Base-by-base conservation (phyloP, 2,329 filamentous ascomycete genomes). In the Nigrospora sphaerica region DNA sequence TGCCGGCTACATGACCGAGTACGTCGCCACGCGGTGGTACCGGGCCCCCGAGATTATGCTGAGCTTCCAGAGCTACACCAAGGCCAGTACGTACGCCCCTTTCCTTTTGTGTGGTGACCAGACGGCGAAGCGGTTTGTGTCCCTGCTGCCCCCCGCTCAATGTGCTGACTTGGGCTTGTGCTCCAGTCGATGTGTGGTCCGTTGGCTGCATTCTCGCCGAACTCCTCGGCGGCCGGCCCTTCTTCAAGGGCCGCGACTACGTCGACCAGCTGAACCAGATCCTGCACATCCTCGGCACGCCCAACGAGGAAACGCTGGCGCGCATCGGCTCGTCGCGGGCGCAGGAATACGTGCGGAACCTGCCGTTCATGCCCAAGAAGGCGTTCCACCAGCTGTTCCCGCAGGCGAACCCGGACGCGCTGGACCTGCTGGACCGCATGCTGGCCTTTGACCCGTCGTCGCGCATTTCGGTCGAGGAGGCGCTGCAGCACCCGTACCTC, bases 191-290 rank as follows among this genome's bases (percentile, higher is more conserved):
- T 65, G 92, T 98, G 32, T 98, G 93, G 93, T 98, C 93, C 10
- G 92, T 98, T 38, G 93, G 93, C 51, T 98, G 93, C 64, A 98
- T 98, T 60, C 80, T 98, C 45, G 93, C 93, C 45, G 93, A 98
- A 69, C 82, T 98, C 12, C 82, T 98, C 33, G 93, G 93, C 52
- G 92, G 93, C 49, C 87, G 95, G 49, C 93, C 93, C 38, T 98
- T 98, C 78, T 97, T 98, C 79, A 98, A 98, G 73, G 93, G 93
- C 48, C 88, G 93, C 52, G 93, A 98, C 73, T 98, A 98, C 62
- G 93, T 98, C 67, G 93, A 98, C 70, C 93, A 98, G 74, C 82
- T 98, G 54, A 98, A 98, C 77, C 93, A 98, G 72, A 98, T 98
- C 62, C 80, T 98, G 46, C 91, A 97, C 74, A 96, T 95, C 65